These are phyloP conservation scores for Colletotrichum neosansevieriae DNA, from an alignment of 2,329 filamentous ascomycete genomes.

Conservation along the genomic window DNA sequence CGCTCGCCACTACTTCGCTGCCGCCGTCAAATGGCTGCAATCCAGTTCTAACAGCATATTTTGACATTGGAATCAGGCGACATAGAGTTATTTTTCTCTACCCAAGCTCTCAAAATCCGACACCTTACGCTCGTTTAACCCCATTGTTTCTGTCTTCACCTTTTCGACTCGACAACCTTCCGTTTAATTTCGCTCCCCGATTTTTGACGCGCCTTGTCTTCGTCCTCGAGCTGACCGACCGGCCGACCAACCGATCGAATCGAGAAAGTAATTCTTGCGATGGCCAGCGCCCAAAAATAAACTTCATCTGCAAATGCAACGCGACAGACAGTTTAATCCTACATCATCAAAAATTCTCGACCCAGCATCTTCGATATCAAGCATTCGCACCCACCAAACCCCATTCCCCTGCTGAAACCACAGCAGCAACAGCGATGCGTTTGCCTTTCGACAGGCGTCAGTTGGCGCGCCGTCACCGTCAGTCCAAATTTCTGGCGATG, in stretches of 20 bases:
- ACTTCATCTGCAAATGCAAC: conserved; percentile 34
- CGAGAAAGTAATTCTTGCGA: conserved; percentile 12
- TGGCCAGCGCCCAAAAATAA: conserved; percentile 35
- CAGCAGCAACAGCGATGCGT: conserved; percentile 57
- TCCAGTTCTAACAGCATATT: conserved; percentile 34
- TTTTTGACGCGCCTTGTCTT: conserved; percentile 30
- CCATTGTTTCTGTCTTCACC: conserved; percentile 18
- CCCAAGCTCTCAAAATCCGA: conserved; percentile 12
- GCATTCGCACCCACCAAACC: conserved; percentile 11
- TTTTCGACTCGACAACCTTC: conserved; percentile 28
- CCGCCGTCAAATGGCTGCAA: conserved; percentile 30
- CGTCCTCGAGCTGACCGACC: conserved; percentile 15
- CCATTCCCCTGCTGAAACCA: not conserved
- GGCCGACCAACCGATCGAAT: conserved; percentile 17
- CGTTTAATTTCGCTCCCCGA: conserved; percentile 31
- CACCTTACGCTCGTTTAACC: conserved; percentile 37
- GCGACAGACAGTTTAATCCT: conserved; percentile 17
- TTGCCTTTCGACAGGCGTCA: conserved; percentile 57
- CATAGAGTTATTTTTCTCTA: conserved; percentile 19
- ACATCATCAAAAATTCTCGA: conserved; percentile 9
- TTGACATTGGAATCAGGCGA: conserved; percentile 26
- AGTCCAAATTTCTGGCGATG: conserved; percentile 54
- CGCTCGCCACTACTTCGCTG: conserved; percentile 17
- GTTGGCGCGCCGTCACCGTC: conserved; percentile 53
- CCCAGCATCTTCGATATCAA: conserved; percentile 24